Base-by-base conservation (phyloP, 2,329 filamentous ascomycete species). In the Triangularia setosa region DNA sequence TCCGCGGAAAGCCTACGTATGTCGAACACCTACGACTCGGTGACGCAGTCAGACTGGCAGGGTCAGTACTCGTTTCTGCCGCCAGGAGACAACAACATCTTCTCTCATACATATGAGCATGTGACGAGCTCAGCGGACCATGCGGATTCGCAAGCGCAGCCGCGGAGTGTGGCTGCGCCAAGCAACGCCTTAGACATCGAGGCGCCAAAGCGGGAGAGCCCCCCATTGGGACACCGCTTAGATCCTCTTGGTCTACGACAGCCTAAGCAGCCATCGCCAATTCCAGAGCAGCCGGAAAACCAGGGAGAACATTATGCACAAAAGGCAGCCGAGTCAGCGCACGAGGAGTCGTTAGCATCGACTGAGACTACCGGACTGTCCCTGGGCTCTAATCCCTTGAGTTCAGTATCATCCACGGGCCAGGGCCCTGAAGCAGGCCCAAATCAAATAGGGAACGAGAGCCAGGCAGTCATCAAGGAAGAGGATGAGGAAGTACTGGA, bases 161-260 rank as follows among this genome's bases (percentile, higher is more conserved):
- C 77, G 58, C 77, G 77, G 53, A 75, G 75, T 35, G 73, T 75
- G 64, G 75, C 73, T 64, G 73, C 72, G 57, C 72, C 75, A 35
- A 75, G 72, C 58, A 76, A 74, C 72, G 79, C 83, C 28, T 81
- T 92, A 56, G 86, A 87, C 28, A 80, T 92, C 69, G 90, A 90
- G 65, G 86, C 60, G 18, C 88, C 6, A 86, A 89, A 71, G 83
- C 89, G 84, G 71, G 75, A 69, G 33, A 71, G 64, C 60, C 76
- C 79, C 3, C 73, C 77, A 11, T 69, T 78, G 35, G 72, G 67
- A 64, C 77, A 77, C 55, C 76, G 74, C 62, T 68, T 78, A 9
- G 79, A 81, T 66, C 77, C 78, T 11, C 71, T 81, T 44, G 79
- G 78, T 35, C 69, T 80, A 21, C 77, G 78, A 56, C 76, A 77